These are phyloP conservation scores for Colletotrichum liriopes DNA, from an alignment of 2,329 filamentous ascomycete species.

Conservation along the genomic window DNA sequence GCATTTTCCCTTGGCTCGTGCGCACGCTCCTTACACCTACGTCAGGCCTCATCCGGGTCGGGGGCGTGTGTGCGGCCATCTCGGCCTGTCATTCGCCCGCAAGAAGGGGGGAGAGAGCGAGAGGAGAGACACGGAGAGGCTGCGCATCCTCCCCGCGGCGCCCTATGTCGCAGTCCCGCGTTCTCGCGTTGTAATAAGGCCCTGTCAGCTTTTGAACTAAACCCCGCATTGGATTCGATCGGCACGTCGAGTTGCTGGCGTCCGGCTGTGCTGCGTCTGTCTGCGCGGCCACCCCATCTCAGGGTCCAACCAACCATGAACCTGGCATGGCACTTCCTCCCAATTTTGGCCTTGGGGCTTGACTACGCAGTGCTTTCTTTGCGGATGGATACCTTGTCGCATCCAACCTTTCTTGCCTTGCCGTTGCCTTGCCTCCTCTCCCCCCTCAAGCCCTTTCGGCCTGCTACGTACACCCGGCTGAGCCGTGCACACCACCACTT, in stretches of 20 bases:
- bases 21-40: conserved; percentile 32
- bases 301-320: conserved; percentile 42
- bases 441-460: neutral
- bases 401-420: neutral
- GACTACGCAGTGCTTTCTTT: neutral
- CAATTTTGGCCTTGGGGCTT: neutral
- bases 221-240: conserved; percentile 40
- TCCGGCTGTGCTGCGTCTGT: conserved; percentile 6
- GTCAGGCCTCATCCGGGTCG: conserved; percentile 31
- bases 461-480: conserved; percentile 26
- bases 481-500: conserved; percentile 34
- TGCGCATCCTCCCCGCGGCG: neutral
- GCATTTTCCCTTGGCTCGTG: conserved; percentile 10
- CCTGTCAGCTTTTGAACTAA: conserved; percentile 37
- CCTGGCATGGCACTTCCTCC: conserved; percentile 4
- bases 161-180: conserved; percentile 13
- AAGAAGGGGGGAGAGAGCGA: neutral
- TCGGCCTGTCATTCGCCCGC: conserved; percentile 29
- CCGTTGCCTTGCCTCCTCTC: neutral
- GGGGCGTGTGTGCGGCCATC: conserved; percentile 15
- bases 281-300: conserved; percentile 29
- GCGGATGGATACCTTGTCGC: neutral
- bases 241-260: conserved; percentile 32
- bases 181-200: conserved; percentile 38
- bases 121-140: neutral